Conservation (phyloP, 192 early-diverging fungal species). For the Backusella sp. region DNA sequence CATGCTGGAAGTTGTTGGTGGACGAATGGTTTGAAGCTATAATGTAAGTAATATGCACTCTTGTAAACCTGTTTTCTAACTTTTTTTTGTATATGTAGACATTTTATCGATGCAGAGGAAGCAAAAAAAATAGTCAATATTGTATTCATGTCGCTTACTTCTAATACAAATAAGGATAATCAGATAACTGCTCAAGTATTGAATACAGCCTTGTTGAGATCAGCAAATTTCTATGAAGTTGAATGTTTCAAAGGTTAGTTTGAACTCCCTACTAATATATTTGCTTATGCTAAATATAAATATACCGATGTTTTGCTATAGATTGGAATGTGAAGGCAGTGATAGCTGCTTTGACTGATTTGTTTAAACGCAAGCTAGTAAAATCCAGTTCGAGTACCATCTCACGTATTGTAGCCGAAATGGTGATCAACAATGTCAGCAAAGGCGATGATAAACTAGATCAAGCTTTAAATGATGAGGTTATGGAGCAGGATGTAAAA, state of each 20-base stretch:
- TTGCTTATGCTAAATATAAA: not conserved
- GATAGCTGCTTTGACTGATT: not conserved
- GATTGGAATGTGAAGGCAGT: conserved; percentile 22
- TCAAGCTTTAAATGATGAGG: not conserved
- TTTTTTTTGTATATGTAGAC: conserved; percentile 7
- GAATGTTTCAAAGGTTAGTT: conserved; percentile 37
- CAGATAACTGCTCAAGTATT: conserved; percentile 27
- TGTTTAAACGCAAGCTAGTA: conserved; percentile 6
- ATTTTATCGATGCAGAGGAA: conserved; percentile 30
- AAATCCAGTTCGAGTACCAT: not conserved
- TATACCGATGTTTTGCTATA: not conserved
- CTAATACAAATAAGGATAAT: not conserved
- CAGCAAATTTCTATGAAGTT: conserved; percentile 49
- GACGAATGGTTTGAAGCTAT: conserved; percentile 53
- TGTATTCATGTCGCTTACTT: conserved; percentile 27
- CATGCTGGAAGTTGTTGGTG: conserved; percentile 48
- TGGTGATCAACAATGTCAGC: not conserved
- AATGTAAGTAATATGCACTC: conserved; percentile 20
- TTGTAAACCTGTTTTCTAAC: not conserved
- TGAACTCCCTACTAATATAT: no score
- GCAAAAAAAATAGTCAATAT: conserved; percentile 32
- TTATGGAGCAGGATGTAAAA: not conserved
- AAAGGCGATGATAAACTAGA: not conserved
- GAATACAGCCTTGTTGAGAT: conserved; percentile 40
- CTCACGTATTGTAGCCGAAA: not conserved